These are phyloP conservation scores for Chaetomiaceae sp. DNA, from an alignment of 2,329 filamentous ascomycete species.

Conservation along the genomic window DNA sequence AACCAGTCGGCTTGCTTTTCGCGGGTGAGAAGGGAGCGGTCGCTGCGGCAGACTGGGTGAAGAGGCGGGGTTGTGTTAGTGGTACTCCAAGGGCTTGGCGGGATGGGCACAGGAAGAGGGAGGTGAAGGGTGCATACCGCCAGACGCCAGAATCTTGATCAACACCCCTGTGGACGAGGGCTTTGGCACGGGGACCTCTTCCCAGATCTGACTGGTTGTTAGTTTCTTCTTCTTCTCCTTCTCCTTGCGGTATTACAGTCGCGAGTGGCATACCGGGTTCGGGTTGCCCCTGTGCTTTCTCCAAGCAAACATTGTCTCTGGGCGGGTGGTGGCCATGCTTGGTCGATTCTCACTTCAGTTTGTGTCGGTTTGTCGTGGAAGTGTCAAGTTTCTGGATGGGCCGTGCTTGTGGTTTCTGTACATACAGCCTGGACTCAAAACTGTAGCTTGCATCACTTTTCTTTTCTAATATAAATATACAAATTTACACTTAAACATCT, in stretches of 20 bases:
- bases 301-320: not conserved
- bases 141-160: not conserved
- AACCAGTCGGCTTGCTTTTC: not conserved
- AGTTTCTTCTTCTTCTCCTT: not conserved
- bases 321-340: too few relatives aligned
- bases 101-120: not conserved
- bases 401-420: too few relatives aligned
- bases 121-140: not conserved
- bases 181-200: not conserved
- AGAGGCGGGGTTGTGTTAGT: not conserved
- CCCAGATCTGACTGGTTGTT: not conserved
- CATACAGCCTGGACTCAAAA: too few relatives aligned
- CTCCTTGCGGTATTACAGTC: not conserved
- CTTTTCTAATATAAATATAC: too few relatives aligned
- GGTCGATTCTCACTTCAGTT: too few relatives aligned
- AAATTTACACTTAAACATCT: too few relatives aligned
- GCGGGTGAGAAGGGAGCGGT: not conserved
- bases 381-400: too few relatives aligned
- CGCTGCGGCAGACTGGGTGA: not conserved
- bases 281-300: not conserved
- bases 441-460: too few relatives aligned
- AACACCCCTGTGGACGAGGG: not conserved
- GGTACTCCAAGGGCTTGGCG: not conserved
- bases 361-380: too few relatives aligned
- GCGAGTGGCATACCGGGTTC: not conserved